phyloP scores from a whole-genome alignment of 1,284 basidiomycete species.

The Xerocomus alliaceus region DNA sequence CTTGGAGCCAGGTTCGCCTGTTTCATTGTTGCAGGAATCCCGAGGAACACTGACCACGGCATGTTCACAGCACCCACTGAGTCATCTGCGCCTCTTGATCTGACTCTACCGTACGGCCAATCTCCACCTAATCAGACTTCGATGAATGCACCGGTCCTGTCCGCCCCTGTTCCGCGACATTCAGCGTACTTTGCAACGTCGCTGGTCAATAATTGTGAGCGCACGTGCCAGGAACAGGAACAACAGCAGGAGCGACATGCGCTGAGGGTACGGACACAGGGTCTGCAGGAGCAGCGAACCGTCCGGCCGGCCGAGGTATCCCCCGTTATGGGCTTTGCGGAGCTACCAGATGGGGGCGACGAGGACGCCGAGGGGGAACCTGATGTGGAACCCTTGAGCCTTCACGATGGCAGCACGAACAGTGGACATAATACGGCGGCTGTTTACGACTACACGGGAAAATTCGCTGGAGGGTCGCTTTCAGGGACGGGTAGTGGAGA shows the following conservation, averaged over 20 bases:
- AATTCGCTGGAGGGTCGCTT: slow-evolving; percentile 27
- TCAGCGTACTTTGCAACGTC: slow-evolving; percentile 41
- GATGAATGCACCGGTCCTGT: slow-evolving; percentile 35
- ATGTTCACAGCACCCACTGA: slow-evolving; percentile 32
- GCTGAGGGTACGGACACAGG: slow-evolving; percentile 41
- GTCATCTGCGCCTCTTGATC: slow-evolving; percentile 28
- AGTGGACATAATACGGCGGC: slow-evolving; percentile 41
- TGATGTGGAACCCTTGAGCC: slow-evolving; percentile 38
- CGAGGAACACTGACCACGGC: slow-evolving; percentile 7
- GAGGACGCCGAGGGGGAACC: slow-evolving; percentile 45
- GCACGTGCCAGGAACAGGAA: slow-evolving; percentile 49
- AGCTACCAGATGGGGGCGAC: slow-evolving; percentile 38
- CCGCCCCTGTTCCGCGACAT: slow-evolving; percentile 44
- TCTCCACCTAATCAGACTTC: slow-evolving; percentile 26
- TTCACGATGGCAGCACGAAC: slow-evolving; percentile 25
- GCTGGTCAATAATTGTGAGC: slow-evolving; percentile 40
- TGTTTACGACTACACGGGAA: slow-evolving; percentile 34
- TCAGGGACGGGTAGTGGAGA: slow-evolving; percentile 38
- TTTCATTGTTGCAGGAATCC: neutral
- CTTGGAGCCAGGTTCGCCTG: slow-evolving; percentile 41
- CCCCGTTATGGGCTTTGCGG: slow-evolving; percentile 40
- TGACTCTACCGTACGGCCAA: slow-evolving; percentile 36
- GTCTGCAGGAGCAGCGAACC: slow-evolving; percentile 40
- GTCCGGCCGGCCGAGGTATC: slow-evolving; percentile 44
- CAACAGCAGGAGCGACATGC: slow-evolving; percentile 43